Evolutionary conservation across 805 yeast genomes (phyloP).

Genomic region (Helenozyma rhizophorensis): DNA sequence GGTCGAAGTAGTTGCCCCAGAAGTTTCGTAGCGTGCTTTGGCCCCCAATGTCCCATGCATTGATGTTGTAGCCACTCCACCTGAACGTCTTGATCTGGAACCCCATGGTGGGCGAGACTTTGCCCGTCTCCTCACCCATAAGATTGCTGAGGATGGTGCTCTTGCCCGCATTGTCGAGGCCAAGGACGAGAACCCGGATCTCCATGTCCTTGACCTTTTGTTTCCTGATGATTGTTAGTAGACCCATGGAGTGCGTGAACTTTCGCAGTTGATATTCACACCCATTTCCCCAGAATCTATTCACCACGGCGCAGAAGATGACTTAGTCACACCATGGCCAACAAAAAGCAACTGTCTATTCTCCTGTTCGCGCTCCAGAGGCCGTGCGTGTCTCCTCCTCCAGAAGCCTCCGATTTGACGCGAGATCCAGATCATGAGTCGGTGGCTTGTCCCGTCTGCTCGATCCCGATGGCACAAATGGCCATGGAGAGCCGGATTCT

Average conservation of each 20-base stretch:
- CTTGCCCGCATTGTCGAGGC: slow-evolving; percentile 89
- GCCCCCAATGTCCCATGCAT: slow-evolving; percentile 87
- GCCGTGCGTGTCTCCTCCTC: not conserved
- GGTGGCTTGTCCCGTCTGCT: slow-evolving; percentile 51
- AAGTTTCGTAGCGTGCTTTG: slow-evolving; percentile 37
- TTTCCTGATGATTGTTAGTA: slow-evolving; percentile 71
- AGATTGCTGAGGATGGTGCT: slow-evolving; percentile 71
- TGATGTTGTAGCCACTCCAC: slow-evolving; percentile 42
- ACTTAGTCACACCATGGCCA: too few species aligned
- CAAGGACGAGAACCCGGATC: slow-evolving; percentile 69
- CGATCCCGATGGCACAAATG: slow-evolving; percentile 31
- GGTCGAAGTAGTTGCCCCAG: slow-evolving; percentile 85
- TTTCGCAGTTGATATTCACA: not conserved
- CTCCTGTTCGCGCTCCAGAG: not conserved
- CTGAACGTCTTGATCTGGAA: slow-evolving; percentile 68
- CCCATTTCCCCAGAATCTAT: too few species aligned
- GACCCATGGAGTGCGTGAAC: slow-evolving; percentile 55
- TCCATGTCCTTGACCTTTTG: slow-evolving; percentile 80
- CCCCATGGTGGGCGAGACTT: slow-evolving; percentile 87
- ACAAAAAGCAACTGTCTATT: slow-evolving; percentile 4
- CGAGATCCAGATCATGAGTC: slow-evolving; percentile 1
- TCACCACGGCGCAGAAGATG: too few species aligned
- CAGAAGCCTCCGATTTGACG: too few species aligned
- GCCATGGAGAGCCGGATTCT: slow-evolving; percentile 40
- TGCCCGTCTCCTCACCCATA: slow-evolving; percentile 44